phyloP scores from a whole-genome alignment of 108 stramenopile species.

The Nannochloropsis gaditana region DNA sequence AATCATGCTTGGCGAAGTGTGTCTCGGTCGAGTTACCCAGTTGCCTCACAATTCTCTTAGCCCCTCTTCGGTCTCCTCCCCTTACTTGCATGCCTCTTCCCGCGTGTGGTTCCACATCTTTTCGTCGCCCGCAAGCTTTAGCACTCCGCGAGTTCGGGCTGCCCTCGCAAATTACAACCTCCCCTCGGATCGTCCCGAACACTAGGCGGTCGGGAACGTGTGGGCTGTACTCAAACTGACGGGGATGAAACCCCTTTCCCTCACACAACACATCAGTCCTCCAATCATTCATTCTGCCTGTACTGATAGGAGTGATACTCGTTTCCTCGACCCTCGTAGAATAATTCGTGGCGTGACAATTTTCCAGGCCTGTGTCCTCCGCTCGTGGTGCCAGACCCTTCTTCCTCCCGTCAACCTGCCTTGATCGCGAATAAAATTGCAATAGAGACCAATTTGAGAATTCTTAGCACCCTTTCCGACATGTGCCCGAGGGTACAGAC shows the following conservation, averaged over 20 bases:
- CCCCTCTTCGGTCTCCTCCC: not conserved
- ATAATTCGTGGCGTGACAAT: too few relatives aligned
- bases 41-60: not conserved
- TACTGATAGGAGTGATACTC: not conserved
- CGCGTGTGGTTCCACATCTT: too few relatives aligned
- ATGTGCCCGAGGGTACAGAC: too few relatives aligned
- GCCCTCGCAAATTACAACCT: not conserved
- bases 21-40: not conserved
- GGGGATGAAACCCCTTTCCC: constrained; percentile 10
- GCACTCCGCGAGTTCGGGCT: too few relatives aligned
- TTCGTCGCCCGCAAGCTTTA: too few relatives aligned
- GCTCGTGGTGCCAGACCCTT: too few relatives aligned
- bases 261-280: not conserved
- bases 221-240: constrained; percentile 5
- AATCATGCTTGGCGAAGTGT: constrained; percentile 13
- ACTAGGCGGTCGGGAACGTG: not conserved
- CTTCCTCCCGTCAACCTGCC: too few relatives aligned
- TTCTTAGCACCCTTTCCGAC: too few relatives aligned
- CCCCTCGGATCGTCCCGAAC: not conserved
- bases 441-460: too few relatives aligned
- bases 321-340: too few relatives aligned
- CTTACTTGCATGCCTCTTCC: not conserved
- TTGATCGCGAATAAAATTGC: too few relatives aligned
- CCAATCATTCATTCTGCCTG: not conserved
- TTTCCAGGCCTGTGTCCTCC: too few relatives aligned